phyloP scores from a whole-genome alignment of 73 alveolate species.

The Paramecium tetraurelia region DNA sequence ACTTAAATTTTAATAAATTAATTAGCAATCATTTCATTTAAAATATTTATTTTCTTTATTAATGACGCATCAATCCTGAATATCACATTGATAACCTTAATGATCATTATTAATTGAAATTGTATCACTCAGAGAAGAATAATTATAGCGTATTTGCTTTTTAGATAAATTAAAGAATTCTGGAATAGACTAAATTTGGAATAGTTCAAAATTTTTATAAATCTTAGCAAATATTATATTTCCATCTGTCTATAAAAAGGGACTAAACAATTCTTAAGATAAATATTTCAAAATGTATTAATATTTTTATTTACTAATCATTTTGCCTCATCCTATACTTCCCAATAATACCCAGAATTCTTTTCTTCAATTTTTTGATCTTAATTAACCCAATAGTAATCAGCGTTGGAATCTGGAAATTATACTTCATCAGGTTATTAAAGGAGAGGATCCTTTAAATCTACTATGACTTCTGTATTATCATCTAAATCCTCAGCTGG shows the following conservation, averaged over 20 bases:
- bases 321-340: not conserved
- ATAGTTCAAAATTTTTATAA: too few relatives aligned
- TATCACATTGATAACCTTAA: too few relatives aligned
- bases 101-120: too few relatives aligned
- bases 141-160: too few relatives aligned
- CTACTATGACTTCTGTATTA: not conserved
- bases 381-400: not conserved
- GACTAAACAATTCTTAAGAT: not conserved
- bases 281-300: not conserved
- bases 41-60: too few relatives aligned
- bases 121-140: too few relatives aligned
- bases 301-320: not conserved
- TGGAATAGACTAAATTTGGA: too few relatives aligned
- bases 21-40: not conserved
- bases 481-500: not conserved
- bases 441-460: slow-evolving; percentile 20
- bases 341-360: slow-evolving; percentile 32
- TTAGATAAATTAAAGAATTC: too few relatives aligned
- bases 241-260: not conserved
- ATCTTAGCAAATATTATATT: too few relatives aligned
- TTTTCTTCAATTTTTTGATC: not conserved
- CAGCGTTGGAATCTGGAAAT: slow-evolving; percentile 16
- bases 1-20: not conserved
- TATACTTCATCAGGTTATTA: not conserved
- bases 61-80: too few relatives aligned